phyloP scores from a whole-genome alignment of 2,329 filamentous ascomycete species.

The Mycocentrospora acerina region DNA sequence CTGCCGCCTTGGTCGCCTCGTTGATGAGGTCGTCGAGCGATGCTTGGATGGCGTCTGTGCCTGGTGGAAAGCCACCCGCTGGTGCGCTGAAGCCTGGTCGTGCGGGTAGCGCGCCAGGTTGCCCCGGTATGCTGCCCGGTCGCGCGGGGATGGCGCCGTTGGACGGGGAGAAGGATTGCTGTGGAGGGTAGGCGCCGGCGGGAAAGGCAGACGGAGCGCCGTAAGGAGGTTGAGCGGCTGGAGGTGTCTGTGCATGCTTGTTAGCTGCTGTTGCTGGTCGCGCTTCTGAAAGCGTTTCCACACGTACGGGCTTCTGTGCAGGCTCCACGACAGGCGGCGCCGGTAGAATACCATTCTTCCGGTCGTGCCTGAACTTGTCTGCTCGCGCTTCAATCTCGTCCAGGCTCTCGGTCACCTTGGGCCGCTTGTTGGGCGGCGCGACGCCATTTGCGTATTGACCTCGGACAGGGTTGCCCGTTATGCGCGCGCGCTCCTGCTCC shows the following conservation, averaged over 20 bases:
- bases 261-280: constrained; percentile 8
- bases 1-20: constrained; percentile 48
- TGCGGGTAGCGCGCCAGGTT: constrained; percentile 27
- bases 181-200: constrained; percentile 13
- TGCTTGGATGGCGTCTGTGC: constrained; percentile 34
- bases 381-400: constrained; percentile 80
- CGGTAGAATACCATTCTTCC: constrained; percentile 44
- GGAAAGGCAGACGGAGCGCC: constrained; percentile 24
- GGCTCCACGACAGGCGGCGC: constrained; percentile 46
- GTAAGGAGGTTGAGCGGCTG: constrained; percentile 21
- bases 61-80: constrained; percentile 16
- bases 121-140: constrained; percentile 36
- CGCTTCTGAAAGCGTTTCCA: background rate
- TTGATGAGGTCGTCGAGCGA: constrained; percentile 56
- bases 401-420: constrained; percentile 68
- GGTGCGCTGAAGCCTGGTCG: constrained; percentile 43
- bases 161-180: constrained; percentile 32
- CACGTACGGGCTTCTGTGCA: constrained; percentile 15
- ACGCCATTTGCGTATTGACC: constrained; percentile 43
- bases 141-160: constrained; percentile 20
- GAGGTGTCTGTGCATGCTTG: constrained; percentile 16
- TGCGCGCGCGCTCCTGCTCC: constrained; percentile 77
- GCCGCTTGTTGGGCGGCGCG: constrained; percentile 55
- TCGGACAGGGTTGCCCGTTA: constrained; percentile 80
- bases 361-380: constrained; percentile 51